Conservation (phyloP, 2,329 filamentous ascomycete species). For the Colletotrichum simmondsii region DNA sequence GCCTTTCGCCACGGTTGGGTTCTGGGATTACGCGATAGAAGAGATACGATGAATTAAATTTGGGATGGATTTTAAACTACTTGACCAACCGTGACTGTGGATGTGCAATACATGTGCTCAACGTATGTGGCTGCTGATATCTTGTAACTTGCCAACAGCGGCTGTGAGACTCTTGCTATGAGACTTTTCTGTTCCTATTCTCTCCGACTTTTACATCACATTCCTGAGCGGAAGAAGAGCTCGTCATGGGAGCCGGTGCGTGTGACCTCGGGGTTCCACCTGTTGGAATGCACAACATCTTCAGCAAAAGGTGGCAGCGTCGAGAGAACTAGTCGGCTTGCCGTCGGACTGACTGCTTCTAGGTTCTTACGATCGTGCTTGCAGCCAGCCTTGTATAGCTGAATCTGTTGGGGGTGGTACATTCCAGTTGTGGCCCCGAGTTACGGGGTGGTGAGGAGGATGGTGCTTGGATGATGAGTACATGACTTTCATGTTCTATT, state of each 20-base stretch:
- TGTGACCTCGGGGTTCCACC: conserved; percentile 5
- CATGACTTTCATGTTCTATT: too few species aligned
- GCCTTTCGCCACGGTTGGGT: background rate
- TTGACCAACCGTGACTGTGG: background rate
- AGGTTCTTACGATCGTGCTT: too few species aligned
- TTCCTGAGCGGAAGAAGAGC: background rate
- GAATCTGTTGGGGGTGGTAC: background rate
- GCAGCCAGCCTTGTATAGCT: too few species aligned
- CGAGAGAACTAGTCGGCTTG: background rate
- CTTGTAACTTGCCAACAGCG: background rate
- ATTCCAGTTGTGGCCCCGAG: conserved; percentile 32
- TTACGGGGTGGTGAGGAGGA: conserved; percentile 7
- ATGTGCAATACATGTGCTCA: too few species aligned
- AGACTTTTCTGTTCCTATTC: background rate
- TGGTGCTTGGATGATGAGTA: background rate
- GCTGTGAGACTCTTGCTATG: background rate
- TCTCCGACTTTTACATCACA: background rate
- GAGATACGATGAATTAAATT: conserved; percentile 29
- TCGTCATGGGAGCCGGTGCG: background rate
- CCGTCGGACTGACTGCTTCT: too few species aligned
- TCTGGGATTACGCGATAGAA: conserved; percentile 6
- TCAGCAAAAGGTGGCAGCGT: conserved; percentile 18
- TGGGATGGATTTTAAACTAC: conserved; percentile 14
- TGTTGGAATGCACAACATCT: conserved; percentile 19
- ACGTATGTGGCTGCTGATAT: background rate